Percentiles rank a stretch among this genome's conserved stretches.
These are phyloP conservation scores for Vishniacozyma victoriae DNA, from an alignment of 768 basidiomycete genomes.

Conservation along the genomic window DNA sequence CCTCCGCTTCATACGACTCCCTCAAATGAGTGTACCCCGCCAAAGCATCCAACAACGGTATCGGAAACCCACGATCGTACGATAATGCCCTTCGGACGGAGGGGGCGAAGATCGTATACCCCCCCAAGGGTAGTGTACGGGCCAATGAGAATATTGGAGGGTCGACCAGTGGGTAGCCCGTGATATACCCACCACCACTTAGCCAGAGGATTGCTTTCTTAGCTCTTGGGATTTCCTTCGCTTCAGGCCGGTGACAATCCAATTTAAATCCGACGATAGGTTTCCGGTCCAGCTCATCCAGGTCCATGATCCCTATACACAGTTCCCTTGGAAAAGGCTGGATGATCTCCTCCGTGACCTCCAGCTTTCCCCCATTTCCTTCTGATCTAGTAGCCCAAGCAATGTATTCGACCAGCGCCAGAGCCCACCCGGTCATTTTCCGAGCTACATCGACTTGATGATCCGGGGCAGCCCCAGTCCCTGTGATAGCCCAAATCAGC, in stretches of 20 bases:
- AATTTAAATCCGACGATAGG: not conserved
- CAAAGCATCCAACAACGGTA: slow-evolving; percentile 67
- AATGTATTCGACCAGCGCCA: no score
- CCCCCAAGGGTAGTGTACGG: not conserved
- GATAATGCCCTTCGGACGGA: not conserved
- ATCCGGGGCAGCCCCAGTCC: slow-evolving; percentile 10
- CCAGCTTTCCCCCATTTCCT: no score
- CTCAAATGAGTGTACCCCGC: slow-evolving; percentile 52
- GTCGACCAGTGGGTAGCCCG: slow-evolving; percentile 7
- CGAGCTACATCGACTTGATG: not conserved
- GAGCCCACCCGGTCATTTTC: not conserved
- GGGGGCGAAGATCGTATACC: slow-evolving; percentile 4
- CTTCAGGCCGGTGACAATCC: no score
- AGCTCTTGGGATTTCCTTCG: not conserved
- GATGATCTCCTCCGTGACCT: not conserved
- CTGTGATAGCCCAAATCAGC: slow-evolving; percentile 11
- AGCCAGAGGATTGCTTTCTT: slow-evolving; percentile 8
- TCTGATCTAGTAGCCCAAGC: no score
- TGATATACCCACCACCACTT: slow-evolving; percentile 17
- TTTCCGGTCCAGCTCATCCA: not conserved
- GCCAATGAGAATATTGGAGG: slow-evolving; percentile 11
- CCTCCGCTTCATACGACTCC: not conserved
- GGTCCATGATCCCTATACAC: not conserved
- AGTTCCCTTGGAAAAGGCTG: not conserved
- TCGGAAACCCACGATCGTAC: slow-evolving; percentile 57